phyloP scores from a whole-genome alignment of 129 eudicot species.

The Helichrysum umbraculigerum region DNA sequence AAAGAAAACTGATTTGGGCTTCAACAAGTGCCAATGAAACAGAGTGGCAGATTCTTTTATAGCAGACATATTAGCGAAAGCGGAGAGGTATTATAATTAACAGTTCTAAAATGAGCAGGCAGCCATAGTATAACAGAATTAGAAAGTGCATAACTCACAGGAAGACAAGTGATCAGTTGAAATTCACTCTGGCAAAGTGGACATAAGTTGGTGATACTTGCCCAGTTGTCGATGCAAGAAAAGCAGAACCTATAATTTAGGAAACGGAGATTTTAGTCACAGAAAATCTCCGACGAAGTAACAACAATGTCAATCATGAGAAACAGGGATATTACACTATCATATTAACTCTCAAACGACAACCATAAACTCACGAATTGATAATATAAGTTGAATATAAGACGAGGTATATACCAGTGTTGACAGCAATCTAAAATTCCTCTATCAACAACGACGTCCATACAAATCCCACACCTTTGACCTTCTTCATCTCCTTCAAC shows the following conservation, averaged over 20 bases:
- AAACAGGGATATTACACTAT: constrained; percentile 12
- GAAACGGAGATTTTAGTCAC: constrained; percentile 22
- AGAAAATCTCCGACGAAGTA: constrained; percentile 19
- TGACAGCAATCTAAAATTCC: constrained; percentile 98
- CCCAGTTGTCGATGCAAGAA: constrained; percentile 98
- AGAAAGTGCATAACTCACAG: constrained; percentile 65
- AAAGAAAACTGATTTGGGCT: constrained; percentile 11
- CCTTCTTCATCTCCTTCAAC: constrained; percentile 87
- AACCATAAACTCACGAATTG: not conserved
- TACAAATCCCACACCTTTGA: constrained; percentile 94
- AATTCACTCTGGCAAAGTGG: constrained; percentile 98
- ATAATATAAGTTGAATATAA: not conserved
- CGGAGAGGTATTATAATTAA: not conserved
- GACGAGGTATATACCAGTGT: constrained; percentile 65
- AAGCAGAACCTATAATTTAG: constrained; percentile 87
- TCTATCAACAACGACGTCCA: constrained; percentile 83
- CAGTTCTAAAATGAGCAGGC: not conserved
- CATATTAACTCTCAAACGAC: not conserved
- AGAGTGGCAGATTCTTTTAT: constrained; percentile 4
- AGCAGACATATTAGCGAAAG: not conserved
- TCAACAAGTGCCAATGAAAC: not conserved
- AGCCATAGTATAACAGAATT: constrained; percentile 3
- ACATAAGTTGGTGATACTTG: constrained; percentile 88
- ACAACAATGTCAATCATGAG: constrained; percentile 20
- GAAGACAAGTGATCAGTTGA: constrained; percentile 93